These are phyloP conservation scores for Aspergillus sojae DNA, from an alignment of 2,329 filamentous ascomycete genomes.

Conservation along the genomic window DNA sequence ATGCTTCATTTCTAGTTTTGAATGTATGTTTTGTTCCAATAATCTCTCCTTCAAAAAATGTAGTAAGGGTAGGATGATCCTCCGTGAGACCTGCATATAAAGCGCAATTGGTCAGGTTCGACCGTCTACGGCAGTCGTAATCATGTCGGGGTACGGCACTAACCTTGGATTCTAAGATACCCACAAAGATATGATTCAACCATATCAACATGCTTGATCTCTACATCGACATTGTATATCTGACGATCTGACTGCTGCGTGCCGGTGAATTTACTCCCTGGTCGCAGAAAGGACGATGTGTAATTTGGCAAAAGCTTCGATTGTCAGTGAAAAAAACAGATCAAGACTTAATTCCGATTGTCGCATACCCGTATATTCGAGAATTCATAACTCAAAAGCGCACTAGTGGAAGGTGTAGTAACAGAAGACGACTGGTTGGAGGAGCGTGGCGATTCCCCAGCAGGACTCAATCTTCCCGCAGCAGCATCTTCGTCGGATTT, in stretches of 20 bases:
- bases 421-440: constrained; percentile 32
- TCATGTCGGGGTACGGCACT: constrained; percentile 14
- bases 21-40: constrained; percentile 96
- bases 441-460: constrained; percentile 35
- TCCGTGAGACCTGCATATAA: constrained; percentile 74
- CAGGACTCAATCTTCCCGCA: constrained; percentile 36
- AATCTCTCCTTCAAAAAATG: constrained; percentile 97
- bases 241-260: constrained; percentile 93
- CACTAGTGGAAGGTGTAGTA: constrained; percentile 41
- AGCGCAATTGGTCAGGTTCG: constrained; percentile 6
- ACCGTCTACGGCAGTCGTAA: neutral
- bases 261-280: constrained; percentile 85
- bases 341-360: constrained; percentile 5
- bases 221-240: constrained; percentile 92
- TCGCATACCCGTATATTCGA: constrained; percentile 56
- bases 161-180: constrained; percentile 93
- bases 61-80: constrained; percentile 95
- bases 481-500: constrained; percentile 36
- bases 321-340: constrained; percentile 19
- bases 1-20: constrained; percentile 81
- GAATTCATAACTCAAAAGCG: constrained; percentile 57
- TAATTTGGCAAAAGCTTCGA: constrained; percentile 72
- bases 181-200: constrained; percentile 92
- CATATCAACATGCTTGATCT: constrained; percentile 96
- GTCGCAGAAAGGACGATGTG: constrained; percentile 82